Evolutionary conservation across 306 rosid species (phyloP), one percentile per base, ranked within the genome.

Genomic region (Cicer judaicum): DNA sequence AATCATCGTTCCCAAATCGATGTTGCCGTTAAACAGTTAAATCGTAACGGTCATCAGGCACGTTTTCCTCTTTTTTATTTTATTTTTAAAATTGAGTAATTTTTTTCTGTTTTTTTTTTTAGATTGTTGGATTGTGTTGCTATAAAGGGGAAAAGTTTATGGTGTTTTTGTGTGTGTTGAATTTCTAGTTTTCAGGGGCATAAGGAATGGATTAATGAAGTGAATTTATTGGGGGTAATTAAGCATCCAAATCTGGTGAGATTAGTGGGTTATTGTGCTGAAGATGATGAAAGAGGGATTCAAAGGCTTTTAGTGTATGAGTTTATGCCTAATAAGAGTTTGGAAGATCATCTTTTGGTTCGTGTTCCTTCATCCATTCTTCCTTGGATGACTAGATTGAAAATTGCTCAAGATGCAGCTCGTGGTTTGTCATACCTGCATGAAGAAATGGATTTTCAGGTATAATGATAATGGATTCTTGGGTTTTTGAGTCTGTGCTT

Each of bases 371-470:
- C 93, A 0, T 62, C 91, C 10, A 81, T 91, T 6, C 53, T 77
- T 6, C 73, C 94, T 7, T 94, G 98, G 98, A 62, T 75, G 53
- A 66, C 87, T 4, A 87, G 98, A 73, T 83, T 94, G 8, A 91
- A 79, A 54, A 91, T 94, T 79, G 91, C 90, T 29, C 97, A 80
- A 46, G 96, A 88, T 69, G 96, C 98, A 0, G 99, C 99, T 63
- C 87, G 93, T 12, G 99, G 99, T 34, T 89, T 94, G 87, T 93
- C 97, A 0, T 94, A 94, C 69, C 89, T 94, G 8, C 99, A 94
- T 53, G 99, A 94, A 77, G 92, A 94, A 85, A 92, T 94, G 99
- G 97, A 94, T 86, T 94, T 94, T 83, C 99, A 94, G 95, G 99
- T 90, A 65, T 18, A 21, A 7, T 78, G 9, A 24, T 16, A 15